Evolutionary conservation across 1,139 yeast genomes (phyloP), one percentile per base, ranked within the genome.

Genomic region (Wickerhamiella pararugosa): DNA sequence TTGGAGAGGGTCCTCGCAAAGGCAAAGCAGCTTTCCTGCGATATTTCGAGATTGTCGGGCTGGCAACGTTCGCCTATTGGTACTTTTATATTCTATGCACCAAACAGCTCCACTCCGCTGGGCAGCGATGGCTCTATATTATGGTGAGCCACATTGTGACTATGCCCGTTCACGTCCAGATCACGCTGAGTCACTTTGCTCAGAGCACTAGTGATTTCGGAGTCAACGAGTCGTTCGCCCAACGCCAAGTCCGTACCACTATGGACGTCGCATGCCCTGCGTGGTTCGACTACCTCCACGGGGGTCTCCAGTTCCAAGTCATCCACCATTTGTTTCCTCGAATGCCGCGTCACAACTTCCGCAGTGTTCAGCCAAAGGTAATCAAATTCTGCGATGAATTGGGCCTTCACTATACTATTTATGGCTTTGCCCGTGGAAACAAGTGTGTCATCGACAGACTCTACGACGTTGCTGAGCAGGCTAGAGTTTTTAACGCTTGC

Each of bases 191-290:
- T 2, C 96, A 84, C 59, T 84, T 84, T 65, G 94, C 94, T 36
- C 86, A 84, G 94, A 80, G 94, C 1, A 84, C 95, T 0, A 69
- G 90, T 4, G 93, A 83, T 53, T 63, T 84, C 32, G 95, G 95
- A 0, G 71, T 75, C 6, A 72, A 79, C 41, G 96, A 84, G 58
- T 70, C 83, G n/a, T 86, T 84, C 57, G 74, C 79, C 0, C 78
- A 79, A 50, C 71, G 90, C 52, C 95, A 84, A 59, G 56, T 84
- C 11, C 69, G 96, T 53, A 84, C 96, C 1, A 84, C 94, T 5
- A 86, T 84, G 95, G 96, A 84, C 57, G 94, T 84, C 11, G 92
- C 80, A 54, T 84, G 96, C 62, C 95, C 96, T 2, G 76, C 74
- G 48, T 84, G 95, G 94, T 66, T 84, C 40, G 96, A 84, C 59